A percentile compares a stretch with the other conserved stretches of the same genome.
phyloP scores from a whole-genome alignment of 768 basidiomycete species.

The Lentinula detonsa region DNA sequence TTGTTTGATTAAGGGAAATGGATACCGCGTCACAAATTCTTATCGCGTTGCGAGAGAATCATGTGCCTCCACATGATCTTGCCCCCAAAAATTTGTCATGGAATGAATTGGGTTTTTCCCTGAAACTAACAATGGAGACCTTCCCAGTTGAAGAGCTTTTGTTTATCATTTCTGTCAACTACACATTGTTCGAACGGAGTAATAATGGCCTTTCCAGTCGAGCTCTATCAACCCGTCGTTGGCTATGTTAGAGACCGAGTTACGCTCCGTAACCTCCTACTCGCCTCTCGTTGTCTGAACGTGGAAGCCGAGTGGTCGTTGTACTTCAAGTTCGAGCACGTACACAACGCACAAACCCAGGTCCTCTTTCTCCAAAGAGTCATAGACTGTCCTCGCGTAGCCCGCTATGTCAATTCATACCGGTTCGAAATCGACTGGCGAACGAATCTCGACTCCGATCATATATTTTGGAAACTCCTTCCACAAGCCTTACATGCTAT shows the following conservation, averaged over 20 bases:
- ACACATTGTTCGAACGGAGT: not conserved
- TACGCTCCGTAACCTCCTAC: not conserved
- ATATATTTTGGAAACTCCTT: not conserved
- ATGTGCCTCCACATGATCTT: not conserved
- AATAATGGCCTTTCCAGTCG: not conserved
- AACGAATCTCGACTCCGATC: not conserved
- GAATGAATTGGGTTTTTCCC: too few species aligned
- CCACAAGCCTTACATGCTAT: not conserved
- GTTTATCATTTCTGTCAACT: not conserved
- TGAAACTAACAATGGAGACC: not conserved
- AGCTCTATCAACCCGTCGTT: not conserved
- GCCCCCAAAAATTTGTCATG: not conserved
- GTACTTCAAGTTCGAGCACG: slow-evolving; percentile 1
- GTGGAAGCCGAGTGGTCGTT: not conserved
- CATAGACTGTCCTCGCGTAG: not conserved
- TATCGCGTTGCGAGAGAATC: not conserved
- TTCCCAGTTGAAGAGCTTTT: not conserved
- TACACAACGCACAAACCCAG: not conserved
- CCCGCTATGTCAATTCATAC: not conserved
- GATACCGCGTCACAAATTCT: not conserved
- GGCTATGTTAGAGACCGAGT: not conserved
- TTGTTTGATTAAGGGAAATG: too few species aligned
- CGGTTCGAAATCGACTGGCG: slow-evolving; percentile 3
- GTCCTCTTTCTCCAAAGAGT: not conserved
- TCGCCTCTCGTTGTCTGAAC: not conserved